These are phyloP conservation scores for Phialophora chinensis DNA, from an alignment of 2,329 filamentous ascomycete genomes.

Conservation along the genomic window DNA sequence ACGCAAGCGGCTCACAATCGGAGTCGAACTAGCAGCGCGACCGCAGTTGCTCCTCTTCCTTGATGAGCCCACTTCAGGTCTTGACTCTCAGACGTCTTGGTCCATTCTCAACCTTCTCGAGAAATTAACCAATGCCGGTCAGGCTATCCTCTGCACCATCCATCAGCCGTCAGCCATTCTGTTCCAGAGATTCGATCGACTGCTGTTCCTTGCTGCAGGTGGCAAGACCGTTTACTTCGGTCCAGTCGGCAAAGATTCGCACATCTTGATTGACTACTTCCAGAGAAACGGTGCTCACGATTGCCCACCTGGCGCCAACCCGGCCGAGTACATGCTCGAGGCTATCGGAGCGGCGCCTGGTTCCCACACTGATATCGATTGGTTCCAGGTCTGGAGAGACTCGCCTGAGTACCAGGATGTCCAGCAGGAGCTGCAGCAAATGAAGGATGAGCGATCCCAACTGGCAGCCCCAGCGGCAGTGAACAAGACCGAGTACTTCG, in stretches of 20 bases:
- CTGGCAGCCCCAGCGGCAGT: slow-evolving; percentile 47
- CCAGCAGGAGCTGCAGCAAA: slow-evolving; percentile 61
- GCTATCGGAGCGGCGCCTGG: slow-evolving; percentile 61
- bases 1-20: slow-evolving; percentile 82
- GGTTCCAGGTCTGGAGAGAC: slow-evolving; percentile 66
- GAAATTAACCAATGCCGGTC: slow-evolving; percentile 63
- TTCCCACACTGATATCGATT: slow-evolving; percentile 69
- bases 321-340: slow-evolving; percentile 63
- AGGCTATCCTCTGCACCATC: slow-evolving; percentile 63
- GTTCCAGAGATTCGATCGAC: slow-evolving; percentile 68
- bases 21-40: slow-evolving; percentile 79
- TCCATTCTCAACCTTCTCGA: slow-evolving; percentile 67
- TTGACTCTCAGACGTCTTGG: slow-evolving; percentile 69
- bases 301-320: slow-evolving; percentile 65
- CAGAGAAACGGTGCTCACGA: slow-evolving; percentile 66
- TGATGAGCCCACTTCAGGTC: slow-evolving; percentile 70
- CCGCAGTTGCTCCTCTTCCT: slow-evolving; percentile 71
- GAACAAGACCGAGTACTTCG: slow-evolving; percentile 58
- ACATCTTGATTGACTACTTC: slow-evolving; percentile 73
- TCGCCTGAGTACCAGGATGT: slow-evolving; percentile 63
- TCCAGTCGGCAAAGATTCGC: slow-evolving; percentile 69
- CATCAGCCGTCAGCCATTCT: slow-evolving; percentile 62
- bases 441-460: slow-evolving; percentile 75
- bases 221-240: slow-evolving; percentile 78
- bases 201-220: slow-evolving; percentile 77